Conservation (phyloP, 768 basidiomycete genomes). For the Pulveroboletus sp. region DNA sequence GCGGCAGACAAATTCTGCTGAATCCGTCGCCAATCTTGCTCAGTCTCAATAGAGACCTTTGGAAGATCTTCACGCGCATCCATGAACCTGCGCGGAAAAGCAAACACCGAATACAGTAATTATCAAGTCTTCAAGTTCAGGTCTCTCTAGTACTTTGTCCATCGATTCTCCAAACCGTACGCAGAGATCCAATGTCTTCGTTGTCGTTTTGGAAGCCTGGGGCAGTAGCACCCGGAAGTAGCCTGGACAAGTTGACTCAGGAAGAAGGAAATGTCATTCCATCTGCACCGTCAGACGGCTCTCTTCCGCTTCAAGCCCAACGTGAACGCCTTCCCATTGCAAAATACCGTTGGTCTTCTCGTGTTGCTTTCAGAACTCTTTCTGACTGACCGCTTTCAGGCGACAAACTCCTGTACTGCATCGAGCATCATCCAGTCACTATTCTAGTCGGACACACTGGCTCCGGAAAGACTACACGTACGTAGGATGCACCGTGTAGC, state of each 20-base stretch:
- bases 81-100: no score
- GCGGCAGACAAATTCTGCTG: slow-evolving; percentile 49
- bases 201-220: slow-evolving; percentile 91
- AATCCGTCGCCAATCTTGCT: slow-evolving; percentile 64
- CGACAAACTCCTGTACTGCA: slow-evolving; percentile 72
- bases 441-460: slow-evolving; percentile 96
- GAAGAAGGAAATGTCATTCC: slow-evolving; percentile 68
- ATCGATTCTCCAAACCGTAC: no score
- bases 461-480: slow-evolving; percentile 96
- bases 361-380: slow-evolving; percentile 18
- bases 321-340: slow-evolving; percentile 84
- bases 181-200: slow-evolving; percentile 38
- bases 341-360: slow-evolving; percentile 62
- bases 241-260: slow-evolving; percentile 78
- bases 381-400: slow-evolving; percentile 39
- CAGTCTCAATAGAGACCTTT: slow-evolving; percentile 59
- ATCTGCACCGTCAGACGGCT: slow-evolving; percentile 53
- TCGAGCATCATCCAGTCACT: slow-evolving; percentile 79
- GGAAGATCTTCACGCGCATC: slow-evolving; percentile 42
- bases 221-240: slow-evolving; percentile 77
- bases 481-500: slow-evolving; percentile 27
- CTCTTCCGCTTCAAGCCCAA: slow-evolving; percentile 66
- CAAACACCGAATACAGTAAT: no score
- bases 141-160: no score
- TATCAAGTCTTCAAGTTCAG: no score